Conservation (phyloP, 176 grass and related monocot genomes). For the Elaeis guineensis region DNA sequence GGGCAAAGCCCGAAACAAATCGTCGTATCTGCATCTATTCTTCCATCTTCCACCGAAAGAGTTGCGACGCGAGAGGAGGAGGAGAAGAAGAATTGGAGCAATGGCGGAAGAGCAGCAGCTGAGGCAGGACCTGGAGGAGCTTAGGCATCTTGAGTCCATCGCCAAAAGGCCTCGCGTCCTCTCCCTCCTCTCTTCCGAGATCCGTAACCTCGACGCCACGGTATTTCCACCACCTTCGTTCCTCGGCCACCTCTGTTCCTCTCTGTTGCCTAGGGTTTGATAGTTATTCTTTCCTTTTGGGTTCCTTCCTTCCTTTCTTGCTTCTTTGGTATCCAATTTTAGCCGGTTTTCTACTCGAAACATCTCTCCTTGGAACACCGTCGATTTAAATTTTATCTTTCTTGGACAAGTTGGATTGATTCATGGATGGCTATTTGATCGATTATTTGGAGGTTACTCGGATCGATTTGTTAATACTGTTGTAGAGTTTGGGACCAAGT, state of each 20-base stretch:
- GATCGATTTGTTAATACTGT: background rate
- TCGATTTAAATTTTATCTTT: too few relatives aligned
- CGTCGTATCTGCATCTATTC: background rate
- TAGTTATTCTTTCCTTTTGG: too few relatives aligned
- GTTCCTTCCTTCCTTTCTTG: too few relatives aligned
- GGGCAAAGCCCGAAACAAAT: slow-evolving; percentile 9
- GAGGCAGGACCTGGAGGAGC: slow-evolving; percentile 62
- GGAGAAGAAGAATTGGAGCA: background rate
- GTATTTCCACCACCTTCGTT: slow-evolving; percentile 10
- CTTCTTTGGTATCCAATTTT: too few relatives aligned
- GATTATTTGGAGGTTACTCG: too few relatives aligned
- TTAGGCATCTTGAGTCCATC: slow-evolving; percentile 55
- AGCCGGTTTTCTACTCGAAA: too few relatives aligned
- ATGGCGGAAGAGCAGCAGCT: slow-evolving; percentile 52
- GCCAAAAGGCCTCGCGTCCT: slow-evolving; percentile 60
- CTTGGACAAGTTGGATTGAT: too few relatives aligned
- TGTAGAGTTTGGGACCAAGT: background rate
- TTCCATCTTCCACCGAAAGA: background rate
- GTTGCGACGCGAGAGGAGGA: background rate
- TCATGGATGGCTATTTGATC: too few relatives aligned
- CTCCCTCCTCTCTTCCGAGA: slow-evolving; percentile 61
- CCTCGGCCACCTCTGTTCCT: too few relatives aligned
- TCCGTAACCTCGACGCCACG: slow-evolving; percentile 56
- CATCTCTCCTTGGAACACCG: too few relatives aligned
- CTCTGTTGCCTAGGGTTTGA: too few relatives aligned